Conservation (phyloP, 371 early-diverging fungal genomes). For the Mucor mucedo region DNA sequence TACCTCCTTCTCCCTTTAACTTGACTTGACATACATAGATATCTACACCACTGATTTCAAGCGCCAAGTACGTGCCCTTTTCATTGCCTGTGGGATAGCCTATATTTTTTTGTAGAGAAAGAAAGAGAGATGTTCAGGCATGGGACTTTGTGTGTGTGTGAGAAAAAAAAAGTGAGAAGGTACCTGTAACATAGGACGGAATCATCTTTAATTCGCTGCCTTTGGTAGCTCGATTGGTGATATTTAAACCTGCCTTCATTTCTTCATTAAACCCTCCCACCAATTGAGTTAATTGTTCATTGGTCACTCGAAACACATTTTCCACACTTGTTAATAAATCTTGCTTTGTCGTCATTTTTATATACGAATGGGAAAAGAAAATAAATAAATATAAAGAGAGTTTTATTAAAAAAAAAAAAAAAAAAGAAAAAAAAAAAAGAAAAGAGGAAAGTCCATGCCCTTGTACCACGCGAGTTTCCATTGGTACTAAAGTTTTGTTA, state of each 20-base stretch:
- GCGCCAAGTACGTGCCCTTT: constrained; percentile 86
- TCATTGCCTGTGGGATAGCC: constrained; percentile 82
- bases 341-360: constrained; percentile 25
- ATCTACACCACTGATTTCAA: constrained; percentile 88
- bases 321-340: constrained; percentile 33
- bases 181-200: constrained; percentile 56
- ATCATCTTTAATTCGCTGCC: constrained; percentile 50
- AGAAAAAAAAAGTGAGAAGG: neutral
- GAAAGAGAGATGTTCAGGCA: neutral
- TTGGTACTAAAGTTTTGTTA: too few species aligned
- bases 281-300: constrained; percentile 32
- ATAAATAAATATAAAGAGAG: neutral
- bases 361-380: too few species aligned
- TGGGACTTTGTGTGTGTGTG: too few species aligned
- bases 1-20: constrained; percentile 53
- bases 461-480: too few species aligned
- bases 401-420: constrained; percentile 8
- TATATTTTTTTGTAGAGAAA: constrained; percentile 9
- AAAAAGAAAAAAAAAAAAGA: neutral
- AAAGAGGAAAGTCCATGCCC: too few species aligned
- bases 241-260: constrained; percentile 49
- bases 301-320: constrained; percentile 39
- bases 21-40: constrained; percentile 57
- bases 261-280: constrained; percentile 47
- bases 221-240: constrained; percentile 11